Evolutionary conservation across 1,139 yeast genomes (phyloP), one percentile per base, ranked within the genome.

Genomic region (Chernovozyma sophiae-reginae): DNA sequence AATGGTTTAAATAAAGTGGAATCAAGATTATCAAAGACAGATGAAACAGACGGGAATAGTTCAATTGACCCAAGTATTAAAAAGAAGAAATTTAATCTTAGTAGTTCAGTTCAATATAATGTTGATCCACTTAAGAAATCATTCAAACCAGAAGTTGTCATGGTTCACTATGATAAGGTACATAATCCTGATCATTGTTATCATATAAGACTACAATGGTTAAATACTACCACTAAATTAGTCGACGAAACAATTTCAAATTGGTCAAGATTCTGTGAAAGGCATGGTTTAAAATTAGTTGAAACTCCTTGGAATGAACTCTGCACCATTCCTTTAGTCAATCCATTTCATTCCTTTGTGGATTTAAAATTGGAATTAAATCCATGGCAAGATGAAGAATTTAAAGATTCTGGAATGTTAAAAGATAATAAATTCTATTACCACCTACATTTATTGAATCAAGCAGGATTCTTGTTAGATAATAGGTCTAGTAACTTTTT

Each of bases 151-250:
- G 98, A 94, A 50, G 60, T 80, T 11, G 67, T 90, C 28, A 79
- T 81, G 3, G 89, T 92, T 3, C 97, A 92, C 58, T 86, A 86
- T 52, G 98, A 94, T 55, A 73, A 81, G 38, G 92, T 89, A 3
- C 97, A 89, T 54, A 92, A 90, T 53, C 97, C 97, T 0, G 95
- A 87, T 44, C 95, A 90, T 52, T 90, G 97, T 52, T 94, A 81
- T 63, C 98, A 90, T 52, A 73, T 94, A 26, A 69, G 96, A 37
- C 62, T 92, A 22, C 97, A 92, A 57, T 94, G 99, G 98, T 65
- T 92, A 27, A 86, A 86, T 42, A 81, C 96, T 0, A 87, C 97
- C 0, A 85, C 95, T 1, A 85, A 83, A 52, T 72, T 92, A 34
- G 81, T 94, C 40, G 98, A 94, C 48, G 97, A 92, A 49, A 70